phyloP scores from a whole-genome alignment of 441 rosid genomes.

The Kokia cookei region DNA sequence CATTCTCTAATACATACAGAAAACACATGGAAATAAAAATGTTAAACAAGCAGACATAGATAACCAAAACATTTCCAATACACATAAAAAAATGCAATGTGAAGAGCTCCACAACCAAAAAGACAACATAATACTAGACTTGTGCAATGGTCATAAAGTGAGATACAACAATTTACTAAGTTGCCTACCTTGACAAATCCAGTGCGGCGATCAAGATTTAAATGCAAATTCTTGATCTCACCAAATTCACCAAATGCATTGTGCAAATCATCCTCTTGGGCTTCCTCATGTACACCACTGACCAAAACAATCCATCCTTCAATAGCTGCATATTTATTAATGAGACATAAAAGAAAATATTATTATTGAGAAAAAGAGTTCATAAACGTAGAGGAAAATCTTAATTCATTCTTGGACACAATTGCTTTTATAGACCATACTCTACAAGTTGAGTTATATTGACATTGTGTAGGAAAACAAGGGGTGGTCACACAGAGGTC shows the following conservation, averaged over 20 bases:
- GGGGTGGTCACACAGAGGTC: not conserved
- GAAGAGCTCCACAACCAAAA: not conserved
- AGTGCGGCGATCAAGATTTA: conserved; percentile 91
- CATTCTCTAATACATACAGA: not conserved
- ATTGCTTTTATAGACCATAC: not conserved
- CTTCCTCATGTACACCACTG: conserved; percentile 87
- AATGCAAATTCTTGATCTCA: conserved; percentile 77
- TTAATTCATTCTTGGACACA: not conserved
- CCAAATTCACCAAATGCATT: conserved; percentile 89
- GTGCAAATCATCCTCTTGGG: conserved; percentile 87
- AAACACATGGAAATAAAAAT: not conserved
- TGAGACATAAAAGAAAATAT: not conserved
- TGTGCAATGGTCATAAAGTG: not conserved
- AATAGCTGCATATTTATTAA: conserved; percentile 47
- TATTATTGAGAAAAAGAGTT: not conserved
- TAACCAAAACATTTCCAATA: too few relatives aligned
- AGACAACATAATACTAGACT: not conserved
- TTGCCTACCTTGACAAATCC: conserved; percentile 87
- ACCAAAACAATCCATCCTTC: conserved; percentile 97
- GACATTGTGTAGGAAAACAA: not conserved
- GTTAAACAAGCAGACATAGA: not conserved
- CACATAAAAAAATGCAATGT: not conserved
- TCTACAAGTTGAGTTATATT: not conserved
- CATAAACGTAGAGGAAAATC: not conserved
- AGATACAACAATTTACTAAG: not conserved